Base-by-base conservation (phyloP, 176 grass and related monocot species). In the Chloris gayana region DNA sequence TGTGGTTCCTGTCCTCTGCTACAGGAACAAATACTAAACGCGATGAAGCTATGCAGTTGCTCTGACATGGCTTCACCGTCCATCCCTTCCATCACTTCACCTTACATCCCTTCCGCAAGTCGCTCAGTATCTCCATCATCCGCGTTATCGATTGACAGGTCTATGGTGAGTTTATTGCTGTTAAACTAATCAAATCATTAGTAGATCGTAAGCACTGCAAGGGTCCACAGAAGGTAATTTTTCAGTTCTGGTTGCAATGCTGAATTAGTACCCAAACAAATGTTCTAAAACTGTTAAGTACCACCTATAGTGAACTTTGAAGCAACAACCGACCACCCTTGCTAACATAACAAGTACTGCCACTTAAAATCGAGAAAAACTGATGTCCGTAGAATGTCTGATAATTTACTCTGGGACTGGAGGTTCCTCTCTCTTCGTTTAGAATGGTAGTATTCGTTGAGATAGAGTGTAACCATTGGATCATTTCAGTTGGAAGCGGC, bases 401-500 rank as follows among this genome's bases (percentile, higher is more conserved):
- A 66, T 19, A 30, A 35, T 35, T 66, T 37, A 11, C 33, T 67
- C 33, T 22, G 33, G 57, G 24, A 33, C 44, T 21, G 13, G 22
- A 10, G 34, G 51, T 75, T 75, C 3, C 1, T 26, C 1, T 59
- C 19, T 17, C 45, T 50, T 69, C 17, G 37, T 69, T 45, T 62
- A 56, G 9, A 12, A 76, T 77, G 45, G 54, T 81, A 77, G 56
- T 14, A 14, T 27, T 56, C 26, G 22, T 6, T 50, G 72, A 71
- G 4, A 37, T 62, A 51, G 38, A 42, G 30, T 50, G 44, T 44
- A 56, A 63, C 17, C 21, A 1, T 2, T 2, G 27, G 12, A 47
- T 11, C 9, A 71, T 88, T 76, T 88, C 82, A 98, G 96, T 76
- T 98, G 72, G 92, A 98, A 91, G 85, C 82, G 24, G 85, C 96